Conservation (phyloP, 2,329 filamentous ascomycete species). For the Diplocarpon mali region DNA sequence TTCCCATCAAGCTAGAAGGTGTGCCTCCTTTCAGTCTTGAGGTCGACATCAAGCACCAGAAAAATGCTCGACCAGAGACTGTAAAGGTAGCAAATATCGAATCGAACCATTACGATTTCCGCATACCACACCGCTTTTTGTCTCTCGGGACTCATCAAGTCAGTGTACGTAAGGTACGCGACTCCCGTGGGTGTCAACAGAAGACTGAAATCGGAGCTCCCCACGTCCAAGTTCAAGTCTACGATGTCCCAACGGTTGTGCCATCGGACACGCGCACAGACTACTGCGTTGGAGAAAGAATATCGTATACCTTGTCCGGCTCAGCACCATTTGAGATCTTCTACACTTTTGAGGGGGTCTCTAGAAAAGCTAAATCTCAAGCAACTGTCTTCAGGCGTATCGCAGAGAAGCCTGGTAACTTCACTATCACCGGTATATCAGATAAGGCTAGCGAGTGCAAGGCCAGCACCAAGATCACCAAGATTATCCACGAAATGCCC, state of each 20-base stretch:
- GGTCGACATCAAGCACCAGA: conserved; percentile 86
- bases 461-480: conserved; percentile 65
- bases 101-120: conserved; percentile 63
- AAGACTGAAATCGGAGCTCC: conserved; percentile 61
- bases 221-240: conserved; percentile 81
- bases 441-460: conserved; percentile 86
- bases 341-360: conserved; percentile 75
- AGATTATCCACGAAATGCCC: conserved; percentile 83
- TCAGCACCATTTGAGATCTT: conserved; percentile 85
- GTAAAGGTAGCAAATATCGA: conserved; percentile 73
- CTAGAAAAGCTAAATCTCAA: conserved; percentile 66
- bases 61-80: conserved; percentile 66
- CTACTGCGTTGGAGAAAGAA: conserved; percentile 91
- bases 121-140: conserved; percentile 73
- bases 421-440: conserved; percentile 74
- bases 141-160: conserved; percentile 84
- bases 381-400: conserved; percentile 86
- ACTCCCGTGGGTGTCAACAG: conserved; percentile 75
- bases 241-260: conserved; percentile 84
- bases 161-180: conserved; percentile 79
- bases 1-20: conserved; percentile 77
- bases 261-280: conserved; percentile 74
- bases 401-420: conserved; percentile 80
- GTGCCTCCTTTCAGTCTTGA: conserved; percentile 82
- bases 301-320: conserved; percentile 84